A percentile compares a stretch with the other conserved stretches of the same genome.
phyloP scores from a whole-genome alignment of 2,329 filamentous ascomycete genomes.

The Chalaropsis thielavioides region DNA sequence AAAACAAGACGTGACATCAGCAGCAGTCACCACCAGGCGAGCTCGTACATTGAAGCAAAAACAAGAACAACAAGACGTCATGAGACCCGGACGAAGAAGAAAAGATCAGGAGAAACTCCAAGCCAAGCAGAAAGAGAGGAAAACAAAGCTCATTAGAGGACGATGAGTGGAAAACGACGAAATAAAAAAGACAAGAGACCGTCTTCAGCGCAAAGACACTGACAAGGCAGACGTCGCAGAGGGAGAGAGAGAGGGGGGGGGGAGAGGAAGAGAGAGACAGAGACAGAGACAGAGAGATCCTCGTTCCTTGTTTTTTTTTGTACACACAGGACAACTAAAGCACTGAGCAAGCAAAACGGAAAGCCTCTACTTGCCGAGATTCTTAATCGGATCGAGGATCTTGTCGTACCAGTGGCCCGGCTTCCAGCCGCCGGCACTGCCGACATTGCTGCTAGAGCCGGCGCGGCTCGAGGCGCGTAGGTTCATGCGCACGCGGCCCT shows the following conservation, averaged over 20 bases:
- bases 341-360: background rate
- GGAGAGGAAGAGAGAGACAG: background rate
- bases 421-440: slow-evolving; percentile 16
- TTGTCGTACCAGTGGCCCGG: slow-evolving; percentile 15
- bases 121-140: slow-evolving; percentile 15
- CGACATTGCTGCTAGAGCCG: background rate
- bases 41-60: background rate
- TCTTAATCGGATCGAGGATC: slow-evolving; percentile 16
- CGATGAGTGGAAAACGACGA: background rate
- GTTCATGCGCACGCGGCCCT: slow-evolving; percentile 57
- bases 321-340: background rate
- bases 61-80: background rate
- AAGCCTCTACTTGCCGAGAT: slow-evolving; percentile 11
- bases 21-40: too few species aligned
- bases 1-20: background rate
- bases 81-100: background rate
- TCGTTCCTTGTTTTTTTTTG: background rate
- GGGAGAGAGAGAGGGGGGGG: background rate
- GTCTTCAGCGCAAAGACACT: background rate
- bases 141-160: background rate
- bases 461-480: slow-evolving; percentile 34
- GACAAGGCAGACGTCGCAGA: background rate
- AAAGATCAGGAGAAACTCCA: background rate
- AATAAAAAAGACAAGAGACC: background rate
- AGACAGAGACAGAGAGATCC: background rate